Evolutionary conservation across 2,329 filamentous ascomycete genomes (phyloP).

Genomic region (Fusarium illudens): DNA sequence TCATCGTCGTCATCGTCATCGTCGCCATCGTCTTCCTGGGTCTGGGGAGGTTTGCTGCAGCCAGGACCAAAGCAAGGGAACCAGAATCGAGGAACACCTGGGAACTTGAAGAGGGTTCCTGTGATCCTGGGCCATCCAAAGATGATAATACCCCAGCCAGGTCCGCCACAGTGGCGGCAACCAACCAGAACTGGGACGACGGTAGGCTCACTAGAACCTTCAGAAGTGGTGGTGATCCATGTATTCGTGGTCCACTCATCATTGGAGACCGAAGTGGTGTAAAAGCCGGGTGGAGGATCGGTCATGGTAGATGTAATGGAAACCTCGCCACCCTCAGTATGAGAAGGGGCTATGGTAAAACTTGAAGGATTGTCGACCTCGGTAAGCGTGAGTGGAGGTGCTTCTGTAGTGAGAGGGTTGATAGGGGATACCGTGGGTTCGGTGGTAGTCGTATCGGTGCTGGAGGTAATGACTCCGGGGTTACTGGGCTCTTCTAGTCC

Average conservation of each 20-base stretch:
- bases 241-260: conserved; percentile 32
- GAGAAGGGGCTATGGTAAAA: no score
- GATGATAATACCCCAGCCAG: conserved; percentile 17
- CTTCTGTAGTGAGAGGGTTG: no score
- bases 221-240: conserved; percentile 29
- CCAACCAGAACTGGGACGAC: conserved; percentile 25
- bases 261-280: no score
- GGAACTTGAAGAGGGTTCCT: neutral
- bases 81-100: conserved; percentile 2
- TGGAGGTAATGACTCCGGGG: no score
- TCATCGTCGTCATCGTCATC: neutral
- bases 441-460: no score
- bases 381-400: no score
- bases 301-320: no score
- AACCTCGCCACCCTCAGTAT: no score
- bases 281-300: no score
- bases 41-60: conserved; percentile 1
- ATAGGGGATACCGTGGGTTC: no score
- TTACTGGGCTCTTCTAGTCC: no score
- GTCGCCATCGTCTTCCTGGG: neutral
- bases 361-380: no score
- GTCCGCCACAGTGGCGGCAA: conserved; percentile 8
- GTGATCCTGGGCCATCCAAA: conserved; percentile 12
- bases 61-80: conserved; percentile 25
- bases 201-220: conserved; percentile 14